Conservation (phyloP, 768 basidiomycete species). For the Rhodosporidiobolus sp. region DNA sequence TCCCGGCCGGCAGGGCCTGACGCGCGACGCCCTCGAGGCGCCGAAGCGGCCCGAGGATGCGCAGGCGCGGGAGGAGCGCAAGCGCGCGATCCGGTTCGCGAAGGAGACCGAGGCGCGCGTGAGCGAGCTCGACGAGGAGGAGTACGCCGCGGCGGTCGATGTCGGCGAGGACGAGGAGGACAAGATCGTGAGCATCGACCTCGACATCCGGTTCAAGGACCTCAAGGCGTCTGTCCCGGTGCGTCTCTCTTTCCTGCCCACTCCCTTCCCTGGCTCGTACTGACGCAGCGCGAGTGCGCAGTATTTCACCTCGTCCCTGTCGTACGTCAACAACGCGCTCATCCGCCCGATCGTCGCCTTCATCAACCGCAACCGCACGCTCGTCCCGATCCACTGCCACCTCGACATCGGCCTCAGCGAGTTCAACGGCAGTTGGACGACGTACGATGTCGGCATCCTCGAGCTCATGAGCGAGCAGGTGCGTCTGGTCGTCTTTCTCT, state of each 20-base stretch:
- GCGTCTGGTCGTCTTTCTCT: too few species aligned
- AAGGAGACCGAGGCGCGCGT: slow-evolving; percentile 2
- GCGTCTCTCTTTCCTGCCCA: neutral
- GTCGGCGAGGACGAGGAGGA: slow-evolving; percentile 28
- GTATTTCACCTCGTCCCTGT: slow-evolving; percentile 78
- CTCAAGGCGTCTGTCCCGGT: slow-evolving; percentile 87
- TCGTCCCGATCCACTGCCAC: slow-evolving; percentile 88
- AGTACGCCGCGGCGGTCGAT: slow-evolving; percentile 26
- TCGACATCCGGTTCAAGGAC: slow-evolving; percentile 91
- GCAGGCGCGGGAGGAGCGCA: slow-evolving; percentile 19
- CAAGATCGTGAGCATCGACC: slow-evolving; percentile 59
- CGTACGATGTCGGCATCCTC: slow-evolving; percentile 75
- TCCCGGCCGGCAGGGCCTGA: slow-evolving; percentile 33
- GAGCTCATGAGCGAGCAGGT: slow-evolving; percentile 85
- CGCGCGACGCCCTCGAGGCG: slow-evolving; percentile 40
- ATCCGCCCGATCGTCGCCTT: slow-evolving; percentile 96
- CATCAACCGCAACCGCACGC: slow-evolving; percentile 79
- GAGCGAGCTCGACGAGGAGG: slow-evolving; percentile 25
- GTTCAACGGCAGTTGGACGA: slow-evolving; percentile 96
- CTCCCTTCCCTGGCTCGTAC: neutral
- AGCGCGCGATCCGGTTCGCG: slow-evolving; percentile 13
- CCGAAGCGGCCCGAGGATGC: slow-evolving; percentile 20
- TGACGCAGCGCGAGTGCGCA: neutral
- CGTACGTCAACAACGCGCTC: slow-evolving; percentile 86
- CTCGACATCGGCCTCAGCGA: slow-evolving; percentile 77